Percentiles rank a stretch among this genome's conserved stretches.
Conservation (phyloP, 2,329 filamentous ascomycete genomes). For the Aureobasidium sp. region DNA sequence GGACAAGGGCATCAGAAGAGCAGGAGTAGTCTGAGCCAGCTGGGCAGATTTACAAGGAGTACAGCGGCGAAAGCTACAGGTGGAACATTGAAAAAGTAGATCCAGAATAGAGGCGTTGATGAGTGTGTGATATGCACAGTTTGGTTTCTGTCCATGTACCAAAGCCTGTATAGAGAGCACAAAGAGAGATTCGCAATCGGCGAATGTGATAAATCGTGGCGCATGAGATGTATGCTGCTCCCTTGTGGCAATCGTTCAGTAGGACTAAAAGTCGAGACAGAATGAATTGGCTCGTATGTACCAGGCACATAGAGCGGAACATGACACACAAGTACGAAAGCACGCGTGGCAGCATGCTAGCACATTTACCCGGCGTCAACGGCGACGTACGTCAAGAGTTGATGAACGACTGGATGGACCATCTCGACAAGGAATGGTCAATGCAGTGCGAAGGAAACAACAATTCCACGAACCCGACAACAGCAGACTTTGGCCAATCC, state of each 20-base stretch:
- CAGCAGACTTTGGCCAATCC: not conserved
- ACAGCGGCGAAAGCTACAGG: constrained; percentile 4
- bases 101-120: no score
- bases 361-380: not conserved
- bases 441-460: not conserved
- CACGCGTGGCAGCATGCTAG: not conserved
- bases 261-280: no score
- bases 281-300: no score
- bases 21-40: constrained; percentile 34
- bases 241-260: no score
- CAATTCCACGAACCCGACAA: not conserved
- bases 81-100: not conserved
- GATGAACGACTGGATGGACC: not conserved
- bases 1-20: constrained; percentile 19
- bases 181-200: no score
- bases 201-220: no score
- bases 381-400: not conserved
- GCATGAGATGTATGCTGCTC: no score
- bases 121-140: no score
- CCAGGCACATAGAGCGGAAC: no score
- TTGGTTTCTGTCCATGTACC: no score
- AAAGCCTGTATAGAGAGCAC: no score
- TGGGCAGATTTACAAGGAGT: constrained; percentile 35
- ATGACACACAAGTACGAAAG: not conserved
- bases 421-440: not conserved